Evolutionary conservation across 176 grass and related monocot species (phyloP).

Genomic region (Chrysopogon serrulatus): DNA sequence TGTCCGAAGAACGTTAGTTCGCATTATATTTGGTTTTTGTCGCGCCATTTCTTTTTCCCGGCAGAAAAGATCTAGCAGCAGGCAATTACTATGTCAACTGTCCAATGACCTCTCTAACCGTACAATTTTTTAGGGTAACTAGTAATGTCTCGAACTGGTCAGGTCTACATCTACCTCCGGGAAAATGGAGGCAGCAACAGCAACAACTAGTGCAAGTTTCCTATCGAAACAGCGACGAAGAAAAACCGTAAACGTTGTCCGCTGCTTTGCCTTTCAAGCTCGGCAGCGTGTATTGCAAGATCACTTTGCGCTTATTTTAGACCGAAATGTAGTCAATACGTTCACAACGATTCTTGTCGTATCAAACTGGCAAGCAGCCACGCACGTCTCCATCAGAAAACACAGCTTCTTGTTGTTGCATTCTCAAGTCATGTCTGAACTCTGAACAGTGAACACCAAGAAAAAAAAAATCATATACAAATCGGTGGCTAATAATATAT

Average conservation of each 20-base stretch:
- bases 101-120: neutral
- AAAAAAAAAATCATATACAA: neutral
- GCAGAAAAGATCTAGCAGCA: neutral
- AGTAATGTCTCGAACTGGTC: neutral
- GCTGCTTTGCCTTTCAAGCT: neutral
- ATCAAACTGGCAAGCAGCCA: neutral
- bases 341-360: slow-evolving; percentile 13
- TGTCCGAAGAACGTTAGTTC: neutral
- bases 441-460: neutral
- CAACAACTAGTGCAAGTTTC: neutral
- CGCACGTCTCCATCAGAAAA: neutral
- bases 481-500: neutral
- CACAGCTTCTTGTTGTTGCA: neutral
- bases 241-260: slow-evolving; percentile 16
- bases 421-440: neutral
- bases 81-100: slow-evolving; percentile 2
- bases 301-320: neutral
- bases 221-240: neutral
- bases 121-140: neutral
- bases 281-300: slow-evolving; percentile 11
- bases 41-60: neutral
- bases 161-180: neutral
- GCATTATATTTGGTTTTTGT: neutral
- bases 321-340: slow-evolving; percentile 20
- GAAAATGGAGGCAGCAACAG: slow-evolving; percentile 6